Conservation (phyloP, 1,139 yeast genomes). For the Saccharomyces hybrid region DNA sequence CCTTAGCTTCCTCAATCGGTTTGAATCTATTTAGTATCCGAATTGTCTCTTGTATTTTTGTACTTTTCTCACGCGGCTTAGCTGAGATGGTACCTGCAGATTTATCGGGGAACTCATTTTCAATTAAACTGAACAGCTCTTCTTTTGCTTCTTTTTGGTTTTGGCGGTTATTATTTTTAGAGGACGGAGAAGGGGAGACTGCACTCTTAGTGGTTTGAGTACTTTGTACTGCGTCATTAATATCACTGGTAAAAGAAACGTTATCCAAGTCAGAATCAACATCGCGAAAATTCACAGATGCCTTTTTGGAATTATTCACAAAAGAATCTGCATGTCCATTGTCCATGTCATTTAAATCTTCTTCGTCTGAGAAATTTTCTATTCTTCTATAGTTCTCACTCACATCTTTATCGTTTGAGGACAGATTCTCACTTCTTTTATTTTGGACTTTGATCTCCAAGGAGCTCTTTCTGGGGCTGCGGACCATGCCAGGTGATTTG, state of each 20-base stretch:
- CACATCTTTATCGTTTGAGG: slow-evolving; percentile 5
- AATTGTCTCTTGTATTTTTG: neutral
- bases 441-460: slow-evolving; percentile 19
- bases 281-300: neutral
- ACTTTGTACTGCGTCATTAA: neutral
- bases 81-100: neutral
- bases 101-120: neutral
- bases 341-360: slow-evolving; percentile 5
- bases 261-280: neutral
- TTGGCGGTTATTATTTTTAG: neutral
- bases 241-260: neutral
- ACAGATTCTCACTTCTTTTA: slow-evolving; percentile 10
- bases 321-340: neutral
- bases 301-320: neutral
- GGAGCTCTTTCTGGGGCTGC: slow-evolving; percentile 14
- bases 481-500: slow-evolving; percentile 10
- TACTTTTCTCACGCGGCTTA: neutral
- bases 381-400: slow-evolving; percentile 11
- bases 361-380: slow-evolving; percentile 17
- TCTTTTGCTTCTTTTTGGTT: neutral
- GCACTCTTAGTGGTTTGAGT: neutral
- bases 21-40: neutral
- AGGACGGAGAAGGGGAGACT: neutral
- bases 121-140: neutral
- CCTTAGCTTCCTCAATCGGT: neutral